Evolutionary conservation across 305 asterid genomes (phyloP).

Genomic region (Nicotiana rustica): DNA sequence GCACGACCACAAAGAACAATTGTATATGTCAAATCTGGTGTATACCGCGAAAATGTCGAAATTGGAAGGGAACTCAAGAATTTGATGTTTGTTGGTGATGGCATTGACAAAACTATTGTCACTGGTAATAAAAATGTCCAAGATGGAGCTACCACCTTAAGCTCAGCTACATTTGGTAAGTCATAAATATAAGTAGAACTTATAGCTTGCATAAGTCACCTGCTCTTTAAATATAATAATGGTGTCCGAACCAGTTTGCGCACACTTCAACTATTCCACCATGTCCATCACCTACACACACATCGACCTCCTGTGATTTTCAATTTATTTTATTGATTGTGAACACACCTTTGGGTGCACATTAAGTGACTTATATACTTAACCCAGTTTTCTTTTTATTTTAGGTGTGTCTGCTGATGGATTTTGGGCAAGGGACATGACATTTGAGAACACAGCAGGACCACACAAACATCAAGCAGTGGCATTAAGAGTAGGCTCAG

Average conservation of each 20-base stretch:
- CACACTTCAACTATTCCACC: not conserved
- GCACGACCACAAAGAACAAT: constrained; percentile 52
- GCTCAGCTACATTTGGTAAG: constrained; percentile 80
- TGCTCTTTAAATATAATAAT: not conserved
- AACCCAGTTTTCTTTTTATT: not conserved
- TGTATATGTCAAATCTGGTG: constrained; percentile 65
- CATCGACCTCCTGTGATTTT: not conserved
- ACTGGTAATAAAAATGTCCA: constrained; percentile 61
- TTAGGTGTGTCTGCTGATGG: constrained; percentile 67
- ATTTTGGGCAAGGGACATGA: constrained; percentile 82
- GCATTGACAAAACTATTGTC: constrained; percentile 71
- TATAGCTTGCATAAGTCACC: not conserved
- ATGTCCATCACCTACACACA: not conserved
- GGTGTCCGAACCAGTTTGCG: not conserved
- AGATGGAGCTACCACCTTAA: constrained; percentile 68
- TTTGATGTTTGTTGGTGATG: constrained; percentile 83
- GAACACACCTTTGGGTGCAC: not conserved
- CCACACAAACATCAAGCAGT: constrained; percentile 74
- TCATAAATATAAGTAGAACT: not conserved
- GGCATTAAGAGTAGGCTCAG: constrained; percentile 63
- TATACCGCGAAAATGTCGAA: constrained; percentile 65
- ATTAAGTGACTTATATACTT: not conserved
- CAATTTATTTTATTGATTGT: not conserved
- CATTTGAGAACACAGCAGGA: constrained; percentile 77
- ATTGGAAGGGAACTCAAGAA: constrained; percentile 56